phyloP scores from a whole-genome alignment of 768 basidiomycete species.

The Lentinula lateritia region DNA sequence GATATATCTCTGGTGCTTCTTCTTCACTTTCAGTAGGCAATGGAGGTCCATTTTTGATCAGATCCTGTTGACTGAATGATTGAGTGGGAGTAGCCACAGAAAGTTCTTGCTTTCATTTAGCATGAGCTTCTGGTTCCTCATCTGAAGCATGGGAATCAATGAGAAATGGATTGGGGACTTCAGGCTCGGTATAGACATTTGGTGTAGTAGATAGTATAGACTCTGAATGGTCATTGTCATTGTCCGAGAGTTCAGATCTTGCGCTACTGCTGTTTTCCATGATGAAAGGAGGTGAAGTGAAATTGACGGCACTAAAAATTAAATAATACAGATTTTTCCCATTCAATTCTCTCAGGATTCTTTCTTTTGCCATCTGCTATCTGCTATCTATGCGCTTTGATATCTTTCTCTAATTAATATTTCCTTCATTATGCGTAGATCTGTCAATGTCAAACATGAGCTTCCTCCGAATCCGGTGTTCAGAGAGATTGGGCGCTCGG shows the following conservation, averaged over 20 bases:
- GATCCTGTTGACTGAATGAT: slow-evolving; percentile 22
- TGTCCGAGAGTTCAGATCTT: neutral
- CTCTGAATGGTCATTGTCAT: neutral
- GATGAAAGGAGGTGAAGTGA: neutral
- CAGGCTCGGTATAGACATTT: slow-evolving; percentile 27
- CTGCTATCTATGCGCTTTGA: neutral
- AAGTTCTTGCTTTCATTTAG: slow-evolving; percentile 32
- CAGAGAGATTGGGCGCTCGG: slow-evolving; percentile 56
- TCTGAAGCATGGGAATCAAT: slow-evolving; percentile 38
- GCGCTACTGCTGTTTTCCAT: neutral
- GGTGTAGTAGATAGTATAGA: neutral
- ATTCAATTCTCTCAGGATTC: too few relatives aligned
- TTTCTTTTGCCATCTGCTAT: neutral
- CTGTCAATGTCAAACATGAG: slow-evolving; percentile 15
- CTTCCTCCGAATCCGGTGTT: slow-evolving; percentile 51
- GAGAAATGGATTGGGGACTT: slow-evolving; percentile 57
- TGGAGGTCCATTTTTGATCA: slow-evolving; percentile 55
- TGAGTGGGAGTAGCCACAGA: slow-evolving; percentile 22
- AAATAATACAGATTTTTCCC: neutral
- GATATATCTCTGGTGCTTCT: slow-evolving; percentile 51
- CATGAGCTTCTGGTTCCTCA: slow-evolving; percentile 20
- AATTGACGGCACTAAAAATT: too few relatives aligned
- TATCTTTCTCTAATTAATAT: neutral
- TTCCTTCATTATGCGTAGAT: neutral
- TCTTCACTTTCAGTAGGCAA: slow-evolving; percentile 39